Conservation (phyloP, 2,329 filamentous ascomycete species). For the Epichloe hybrida region DNA sequence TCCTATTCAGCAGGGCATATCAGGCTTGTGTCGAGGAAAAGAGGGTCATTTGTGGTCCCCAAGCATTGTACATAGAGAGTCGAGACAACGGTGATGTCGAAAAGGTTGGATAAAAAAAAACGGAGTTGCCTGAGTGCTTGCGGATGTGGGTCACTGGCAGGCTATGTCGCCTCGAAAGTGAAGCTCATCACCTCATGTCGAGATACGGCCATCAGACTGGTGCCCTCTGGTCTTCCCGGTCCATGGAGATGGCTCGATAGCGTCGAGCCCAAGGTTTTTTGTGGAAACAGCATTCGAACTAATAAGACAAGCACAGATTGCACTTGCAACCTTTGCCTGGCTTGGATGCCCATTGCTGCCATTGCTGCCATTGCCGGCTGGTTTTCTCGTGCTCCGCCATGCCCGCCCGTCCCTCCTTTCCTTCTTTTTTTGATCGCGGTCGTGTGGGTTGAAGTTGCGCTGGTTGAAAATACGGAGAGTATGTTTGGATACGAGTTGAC, state of each 20-base stretch:
- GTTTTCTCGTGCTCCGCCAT: background rate
- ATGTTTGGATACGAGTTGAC: background rate
- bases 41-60: constrained; percentile 6
- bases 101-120: background rate
- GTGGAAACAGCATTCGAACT: background rate
- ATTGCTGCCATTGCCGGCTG: too few species aligned
- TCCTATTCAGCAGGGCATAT: background rate
- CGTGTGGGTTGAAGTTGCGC: background rate
- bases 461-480: background rate
- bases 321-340: background rate
- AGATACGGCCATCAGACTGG: background rate
- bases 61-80: background rate
- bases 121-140: background rate
- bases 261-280: background rate
- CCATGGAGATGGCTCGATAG: background rate
- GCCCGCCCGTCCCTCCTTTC: background rate
- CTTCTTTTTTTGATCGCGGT: background rate
- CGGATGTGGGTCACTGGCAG: background rate
- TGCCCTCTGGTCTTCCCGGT: background rate
- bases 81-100: background rate
- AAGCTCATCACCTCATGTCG: background rate
- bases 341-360: background rate
- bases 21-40: constrained; percentile 1
- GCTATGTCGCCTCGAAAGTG: background rate
- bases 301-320: background rate